Percentiles rank a stretch among this genome's conserved stretches.
Conservation (phyloP, 768 basidiomycete genomes). For the Rhizopogon salebrosus region DNA sequence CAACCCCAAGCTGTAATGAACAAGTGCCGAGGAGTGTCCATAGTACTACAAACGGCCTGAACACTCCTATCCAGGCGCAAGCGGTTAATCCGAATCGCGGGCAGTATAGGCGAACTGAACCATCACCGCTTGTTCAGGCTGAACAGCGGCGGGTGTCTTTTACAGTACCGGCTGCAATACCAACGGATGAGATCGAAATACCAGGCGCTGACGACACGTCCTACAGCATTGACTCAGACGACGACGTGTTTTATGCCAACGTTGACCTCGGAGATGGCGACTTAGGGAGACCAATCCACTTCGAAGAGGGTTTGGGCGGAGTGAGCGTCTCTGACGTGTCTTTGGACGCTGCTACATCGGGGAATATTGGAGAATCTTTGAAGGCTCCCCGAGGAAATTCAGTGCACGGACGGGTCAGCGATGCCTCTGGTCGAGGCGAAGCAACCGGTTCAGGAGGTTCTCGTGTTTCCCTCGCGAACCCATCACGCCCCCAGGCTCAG, state of each 20-base stretch:
- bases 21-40: background rate
- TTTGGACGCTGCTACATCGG: background rate
- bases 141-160: conserved; percentile 12
- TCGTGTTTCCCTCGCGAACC: background rate
- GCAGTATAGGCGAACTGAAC: background rate
- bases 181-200: conserved; percentile 1
- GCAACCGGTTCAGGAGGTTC: background rate
- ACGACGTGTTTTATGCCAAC: conserved; percentile 58
- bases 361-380: background rate
- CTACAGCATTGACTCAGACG: conserved; percentile 57
- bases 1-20: background rate
- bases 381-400: background rate
- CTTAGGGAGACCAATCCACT: conserved; percentile 32
- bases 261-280: conserved; percentile 49
- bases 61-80: conserved; percentile 30
- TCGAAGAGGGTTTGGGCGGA: conserved; percentile 29
- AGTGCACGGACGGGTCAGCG: background rate
- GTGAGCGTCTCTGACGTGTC: conserved; percentile 7
- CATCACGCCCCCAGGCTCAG: background rate
- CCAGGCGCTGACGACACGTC: conserved; percentile 23
- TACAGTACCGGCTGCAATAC: background rate
- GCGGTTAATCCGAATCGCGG: conserved; percentile 4
- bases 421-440: background rate
- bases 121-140: conserved; percentile 8
- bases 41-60: conserved; percentile 15